phyloP scores from a whole-genome alignment of 2,329 filamentous ascomycete genomes.

The Ceratocystis alfenasii region DNA sequence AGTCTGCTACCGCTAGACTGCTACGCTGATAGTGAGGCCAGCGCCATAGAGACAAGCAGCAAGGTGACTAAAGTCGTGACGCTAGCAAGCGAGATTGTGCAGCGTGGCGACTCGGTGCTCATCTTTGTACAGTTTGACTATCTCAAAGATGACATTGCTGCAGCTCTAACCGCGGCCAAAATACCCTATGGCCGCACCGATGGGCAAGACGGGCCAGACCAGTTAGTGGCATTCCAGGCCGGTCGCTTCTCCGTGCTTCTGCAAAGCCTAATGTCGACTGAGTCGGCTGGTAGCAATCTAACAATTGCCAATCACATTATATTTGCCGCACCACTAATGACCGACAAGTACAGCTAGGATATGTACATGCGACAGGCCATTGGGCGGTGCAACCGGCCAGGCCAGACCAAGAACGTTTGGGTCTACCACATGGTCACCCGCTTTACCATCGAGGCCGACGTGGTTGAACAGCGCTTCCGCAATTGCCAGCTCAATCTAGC shows the following conservation, averaged over 20 bases:
- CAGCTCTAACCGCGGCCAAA: neutral
- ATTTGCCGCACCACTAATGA: slow-evolving; percentile 30
- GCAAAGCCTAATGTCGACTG: slow-evolving; percentile 31
- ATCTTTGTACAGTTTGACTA: slow-evolving; percentile 31
- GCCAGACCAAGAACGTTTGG: slow-evolving; percentile 31
- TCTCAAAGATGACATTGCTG: slow-evolving; percentile 26
- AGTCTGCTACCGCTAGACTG: slow-evolving; percentile 16
- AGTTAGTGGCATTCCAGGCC: slow-evolving; percentile 18
- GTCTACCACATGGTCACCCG: slow-evolving; percentile 33
- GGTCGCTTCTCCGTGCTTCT: slow-evolving; percentile 27
- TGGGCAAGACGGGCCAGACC: neutral
- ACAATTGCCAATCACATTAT: slow-evolving; percentile 35
- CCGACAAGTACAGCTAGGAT: slow-evolving; percentile 29
- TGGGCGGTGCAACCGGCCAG: slow-evolving; percentile 32
- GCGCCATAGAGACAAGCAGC: slow-evolving; percentile 8
- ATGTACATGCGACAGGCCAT: slow-evolving; percentile 32
- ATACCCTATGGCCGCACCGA: slow-evolving; percentile 16
- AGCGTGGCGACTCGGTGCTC: slow-evolving; percentile 26
- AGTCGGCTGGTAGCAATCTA: slow-evolving; percentile 34
- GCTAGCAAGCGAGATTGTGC: slow-evolving; percentile 5
- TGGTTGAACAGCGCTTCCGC: slow-evolving; percentile 28
- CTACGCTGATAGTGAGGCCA: neutral
- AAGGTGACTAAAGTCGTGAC: slow-evolving; percentile 26
- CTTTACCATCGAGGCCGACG: slow-evolving; percentile 34
- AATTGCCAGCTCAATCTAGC: neutral